Evolutionary conservation across 2,329 filamentous ascomycete species (phyloP), one percentile per base, ranked within the genome.

Genomic region (Penicillium brevicompactum): DNA sequence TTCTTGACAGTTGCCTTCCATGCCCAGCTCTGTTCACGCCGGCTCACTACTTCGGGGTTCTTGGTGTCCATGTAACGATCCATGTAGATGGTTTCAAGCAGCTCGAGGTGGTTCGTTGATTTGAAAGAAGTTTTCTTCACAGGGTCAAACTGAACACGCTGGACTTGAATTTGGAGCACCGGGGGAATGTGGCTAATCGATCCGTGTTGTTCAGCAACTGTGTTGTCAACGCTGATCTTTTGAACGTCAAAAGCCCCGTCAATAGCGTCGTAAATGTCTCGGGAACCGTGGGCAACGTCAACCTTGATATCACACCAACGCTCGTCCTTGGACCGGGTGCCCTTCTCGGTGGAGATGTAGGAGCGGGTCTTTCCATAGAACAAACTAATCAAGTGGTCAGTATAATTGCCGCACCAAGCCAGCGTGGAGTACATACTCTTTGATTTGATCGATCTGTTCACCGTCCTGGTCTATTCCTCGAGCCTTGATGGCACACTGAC

Each of bases 151-250:
- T 88, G 87, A 4, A 90, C 87, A 5, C 94, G 87, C 69, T 96
- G 91, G 31, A 99, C 90, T 61, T 92, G 89, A 43, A 99, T 86
- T 66, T 97, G 92, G 16, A 97, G 78, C 31, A 99, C 84, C 0
- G 92, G 92, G 0, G 94, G 92, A 10, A 92, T 78, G n/a, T 82
- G 81, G 58, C 84, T 84, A 59, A 96, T 90, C 1, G 89, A 87
- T 6, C 86, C 86, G 70, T 88, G 93, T 55, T 84, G 80, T 73
- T 81, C 76, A 55, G 85, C 75, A 68, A 84, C 66, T 67, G 78
- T 69, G n/a, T 84, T 84, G 55, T 85, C 85, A 22, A 88, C 83
- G 31, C 87, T 86, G 30, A 93, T 84, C 27, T 87, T 83, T 64
- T 94, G 88, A 45, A 88, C 84, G 65, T 95, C 91, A 68, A 96